Percentiles rank a stretch among this genome's conserved stretches.
These are phyloP conservation scores for Salvia rosmarinus DNA, from an alignment of 257 asterid species.

Conservation along the genomic window DNA sequence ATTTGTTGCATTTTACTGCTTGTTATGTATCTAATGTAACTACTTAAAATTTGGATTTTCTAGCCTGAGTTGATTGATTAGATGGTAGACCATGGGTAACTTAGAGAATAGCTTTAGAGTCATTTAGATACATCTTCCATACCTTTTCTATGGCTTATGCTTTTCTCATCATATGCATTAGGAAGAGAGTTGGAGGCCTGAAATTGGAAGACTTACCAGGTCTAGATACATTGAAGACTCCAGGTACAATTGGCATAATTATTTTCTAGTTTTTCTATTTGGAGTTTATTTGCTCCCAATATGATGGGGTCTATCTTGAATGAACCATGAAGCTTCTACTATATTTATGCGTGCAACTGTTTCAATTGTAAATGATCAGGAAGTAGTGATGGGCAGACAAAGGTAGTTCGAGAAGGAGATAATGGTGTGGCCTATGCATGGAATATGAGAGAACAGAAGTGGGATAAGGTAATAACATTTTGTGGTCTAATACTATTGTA, in stretches of 20 bases:
- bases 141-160: slow-evolving; percentile 3
- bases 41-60: too few relatives aligned
- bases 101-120: slow-evolving; percentile 22
- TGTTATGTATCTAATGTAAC: too few relatives aligned
- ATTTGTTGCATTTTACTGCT: too few relatives aligned
- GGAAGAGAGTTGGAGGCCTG: slow-evolving; percentile 96
- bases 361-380: slow-evolving; percentile 56
- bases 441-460: slow-evolving; percentile 77
- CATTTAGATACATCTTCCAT: slow-evolving; percentile 3
- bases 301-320: slow-evolving; percentile 16
- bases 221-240: slow-evolving; percentile 76
- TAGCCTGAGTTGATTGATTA: too few relatives aligned
- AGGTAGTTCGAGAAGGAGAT: slow-evolving; percentile 94
- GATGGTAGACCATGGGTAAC: not conserved
- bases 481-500: slow-evolving; percentile 13
- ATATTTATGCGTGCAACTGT: slow-evolving; percentile 30
- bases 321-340: slow-evolving; percentile 20
- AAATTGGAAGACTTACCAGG: slow-evolving; percentile 95
- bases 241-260: slow-evolving; percentile 59
- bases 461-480: slow-evolving; percentile 79
- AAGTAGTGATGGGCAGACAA: slow-evolving; percentile 92
- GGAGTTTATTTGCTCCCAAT: slow-evolving; percentile 13
- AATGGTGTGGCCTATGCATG: slow-evolving; percentile 97
- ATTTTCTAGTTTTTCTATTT: slow-evolving; percentile 1
- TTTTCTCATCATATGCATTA: slow-evolving; percentile 42